phyloP scores from a whole-genome alignment of 2,329 filamentous ascomycete species.

The Aspergillus brasiliensis region DNA sequence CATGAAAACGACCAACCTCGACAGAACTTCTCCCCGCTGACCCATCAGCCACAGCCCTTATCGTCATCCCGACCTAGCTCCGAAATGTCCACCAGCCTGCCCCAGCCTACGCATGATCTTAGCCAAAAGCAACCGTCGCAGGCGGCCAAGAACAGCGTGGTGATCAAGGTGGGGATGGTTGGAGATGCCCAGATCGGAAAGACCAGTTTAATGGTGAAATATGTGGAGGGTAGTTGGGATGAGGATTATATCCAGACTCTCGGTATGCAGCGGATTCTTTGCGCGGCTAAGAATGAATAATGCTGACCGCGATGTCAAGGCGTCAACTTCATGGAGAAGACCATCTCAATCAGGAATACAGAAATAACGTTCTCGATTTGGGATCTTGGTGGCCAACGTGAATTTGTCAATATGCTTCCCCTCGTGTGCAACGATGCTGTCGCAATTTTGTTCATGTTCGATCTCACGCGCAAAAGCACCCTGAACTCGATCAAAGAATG shows the following conservation, averaged over 20 bases:
- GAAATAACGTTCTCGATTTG: conserved; percentile 99
- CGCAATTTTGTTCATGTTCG: conserved; percentile 99
- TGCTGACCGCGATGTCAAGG: conserved; percentile 50
- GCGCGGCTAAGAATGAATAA: background rate
- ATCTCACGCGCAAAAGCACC: conserved; percentile 95
- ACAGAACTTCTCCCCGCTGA: conserved; percentile 45
- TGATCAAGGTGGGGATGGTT: conserved; percentile 99
- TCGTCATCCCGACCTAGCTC: conserved; percentile 52
- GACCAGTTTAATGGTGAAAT: conserved; percentile 99
- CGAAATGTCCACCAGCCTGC: conserved; percentile 49
- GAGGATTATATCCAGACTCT: conserved; percentile 99
- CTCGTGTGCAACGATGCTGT: conserved; percentile 99
- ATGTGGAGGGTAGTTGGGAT: conserved; percentile 98
- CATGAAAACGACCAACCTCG: conserved; percentile 51
- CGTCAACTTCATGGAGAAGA: conserved; percentile 99
- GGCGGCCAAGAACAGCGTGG: conserved; percentile 65
- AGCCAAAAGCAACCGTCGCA: conserved; percentile 46
- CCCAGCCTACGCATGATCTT: conserved; percentile 55
- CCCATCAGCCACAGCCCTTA: conserved; percentile 42
- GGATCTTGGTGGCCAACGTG: conserved; percentile 95
- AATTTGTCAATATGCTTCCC: conserved; percentile 99
- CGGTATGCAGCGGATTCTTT: conserved; percentile 49
- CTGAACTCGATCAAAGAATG: conserved; percentile 99
- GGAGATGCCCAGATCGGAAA: conserved; percentile 99
- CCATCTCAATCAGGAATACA: conserved; percentile 97